phyloP scores from a whole-genome alignment of 768 basidiomycete genomes.

The Zangia roseola region DNA sequence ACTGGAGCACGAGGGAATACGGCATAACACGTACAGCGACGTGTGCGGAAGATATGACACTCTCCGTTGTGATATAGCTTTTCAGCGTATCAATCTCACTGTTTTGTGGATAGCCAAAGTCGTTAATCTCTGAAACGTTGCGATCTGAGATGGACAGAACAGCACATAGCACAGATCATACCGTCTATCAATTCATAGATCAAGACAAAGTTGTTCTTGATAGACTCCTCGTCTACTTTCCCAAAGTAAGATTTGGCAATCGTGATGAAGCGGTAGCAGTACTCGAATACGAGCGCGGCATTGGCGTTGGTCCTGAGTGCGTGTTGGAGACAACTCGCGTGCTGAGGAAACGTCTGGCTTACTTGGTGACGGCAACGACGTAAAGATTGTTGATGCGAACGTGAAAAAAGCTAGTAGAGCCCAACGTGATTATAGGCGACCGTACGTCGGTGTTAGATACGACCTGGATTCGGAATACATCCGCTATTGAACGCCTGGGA shows the following conservation, averaged over 20 bases:
- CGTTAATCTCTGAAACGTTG: constrained; percentile 77
- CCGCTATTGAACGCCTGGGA: constrained; percentile 87
- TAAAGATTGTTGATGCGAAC: constrained; percentile 95
- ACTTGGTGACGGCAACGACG: constrained; percentile 96
- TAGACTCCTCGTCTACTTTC: constrained; percentile 95
- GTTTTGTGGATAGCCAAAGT: constrained; percentile 99
- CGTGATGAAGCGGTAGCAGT: constrained; percentile 92
- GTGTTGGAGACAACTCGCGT: background rate
- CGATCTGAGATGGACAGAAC: constrained; percentile 5
- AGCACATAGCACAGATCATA: constrained; percentile 32
- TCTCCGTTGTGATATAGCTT: constrained; percentile 97
- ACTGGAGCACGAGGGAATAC: background rate
- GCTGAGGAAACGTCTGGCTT: constrained; percentile 22
- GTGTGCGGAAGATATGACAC: constrained; percentile 82
- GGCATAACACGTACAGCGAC: constrained; percentile 59
- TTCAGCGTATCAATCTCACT: constrained; percentile 98
- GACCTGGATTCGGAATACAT: constrained; percentile 98
- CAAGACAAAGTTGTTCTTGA: constrained; percentile 99
- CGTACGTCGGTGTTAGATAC: constrained; percentile 96
- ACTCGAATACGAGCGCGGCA: constrained; percentile 97
- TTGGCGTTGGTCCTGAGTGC: constrained; percentile 84
- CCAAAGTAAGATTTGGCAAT: constrained; percentile 97
- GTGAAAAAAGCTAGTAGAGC: constrained; percentile 99
- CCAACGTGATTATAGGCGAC: constrained; percentile 95
- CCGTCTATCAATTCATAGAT: constrained; percentile 99